Conservation (phyloP, 176 grass and related monocot genomes). For the Themeda triandra region DNA sequence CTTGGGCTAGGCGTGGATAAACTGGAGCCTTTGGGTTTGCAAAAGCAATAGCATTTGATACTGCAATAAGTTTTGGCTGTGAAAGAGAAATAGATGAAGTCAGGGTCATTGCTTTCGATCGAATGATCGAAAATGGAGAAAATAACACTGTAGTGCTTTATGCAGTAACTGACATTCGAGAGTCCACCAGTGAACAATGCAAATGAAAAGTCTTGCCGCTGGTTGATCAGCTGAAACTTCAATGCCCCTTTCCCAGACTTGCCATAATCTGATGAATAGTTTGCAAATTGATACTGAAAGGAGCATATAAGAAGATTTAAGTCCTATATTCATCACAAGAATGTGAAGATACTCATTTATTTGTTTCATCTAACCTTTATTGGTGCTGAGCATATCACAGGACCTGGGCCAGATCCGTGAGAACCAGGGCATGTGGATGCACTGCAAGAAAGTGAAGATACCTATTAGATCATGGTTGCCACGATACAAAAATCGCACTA, state of each 20-base stretch:
- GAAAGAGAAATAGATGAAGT: not conserved
- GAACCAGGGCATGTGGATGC: constrained; percentile 54
- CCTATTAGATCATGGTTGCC: not conserved
- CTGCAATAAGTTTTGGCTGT: constrained; percentile 68
- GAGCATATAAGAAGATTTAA: not conserved
- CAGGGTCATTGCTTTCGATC: not conserved
- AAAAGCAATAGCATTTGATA: constrained; percentile 75
- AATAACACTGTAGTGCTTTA: not conserved
- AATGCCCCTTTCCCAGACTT: constrained; percentile 41
- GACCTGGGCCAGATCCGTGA: constrained; percentile 36
- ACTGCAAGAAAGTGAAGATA: constrained; percentile 29
- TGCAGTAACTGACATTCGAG: constrained; percentile 48
- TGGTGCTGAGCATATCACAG: constrained; percentile 71
- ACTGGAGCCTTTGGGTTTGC: constrained; percentile 79
- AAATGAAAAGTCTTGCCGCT: constrained; percentile 79
- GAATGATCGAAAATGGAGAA: not conserved
- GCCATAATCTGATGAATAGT: constrained; percentile 53
- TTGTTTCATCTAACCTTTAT: constrained; percentile 57
- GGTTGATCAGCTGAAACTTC: constrained; percentile 78
- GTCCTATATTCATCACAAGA: not conserved
- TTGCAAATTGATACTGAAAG: constrained; percentile 73
- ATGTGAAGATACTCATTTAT: not conserved
- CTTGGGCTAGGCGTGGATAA: constrained; percentile 77
- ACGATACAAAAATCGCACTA: not conserved
- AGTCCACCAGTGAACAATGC: constrained; percentile 72